Percentiles rank a stretch among this genome's conserved stretches.
phyloP scores from a whole-genome alignment of 2,329 filamentous ascomycete genomes.

The Penicillium sp. region DNA sequence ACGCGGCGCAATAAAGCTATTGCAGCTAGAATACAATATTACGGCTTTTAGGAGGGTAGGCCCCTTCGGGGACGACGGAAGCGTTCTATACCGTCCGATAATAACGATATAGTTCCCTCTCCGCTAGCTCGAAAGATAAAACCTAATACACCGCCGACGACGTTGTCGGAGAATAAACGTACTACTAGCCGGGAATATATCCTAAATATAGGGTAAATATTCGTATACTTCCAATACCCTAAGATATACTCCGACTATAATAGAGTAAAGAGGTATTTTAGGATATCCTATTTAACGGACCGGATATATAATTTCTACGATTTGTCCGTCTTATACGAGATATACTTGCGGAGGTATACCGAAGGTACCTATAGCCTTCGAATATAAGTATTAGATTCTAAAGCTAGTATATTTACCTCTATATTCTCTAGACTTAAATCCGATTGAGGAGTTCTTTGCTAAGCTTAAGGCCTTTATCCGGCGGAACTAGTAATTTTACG shows the following conservation, averaged over 20 bases:
- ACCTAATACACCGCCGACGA: neutral
- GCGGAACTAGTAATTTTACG: too few relatives aligned
- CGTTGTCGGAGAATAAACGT: neutral
- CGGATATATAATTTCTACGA: neutral
- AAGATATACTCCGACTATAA: neutral
- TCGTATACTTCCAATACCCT: neutral
- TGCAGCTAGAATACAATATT: neutral
- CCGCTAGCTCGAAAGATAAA: neutral
- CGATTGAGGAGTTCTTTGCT: too few relatives aligned
- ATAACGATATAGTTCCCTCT: neutral
- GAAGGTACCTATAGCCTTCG: slow-evolving; percentile 9
- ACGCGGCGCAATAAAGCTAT: neutral
- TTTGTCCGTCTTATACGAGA: neutral
- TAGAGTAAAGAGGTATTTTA: neutral
- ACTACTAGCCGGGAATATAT: neutral
- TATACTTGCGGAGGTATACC: neutral
- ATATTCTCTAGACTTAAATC: too few relatives aligned
- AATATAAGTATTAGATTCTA: slow-evolving; percentile 11
- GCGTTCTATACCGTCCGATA: neutral
- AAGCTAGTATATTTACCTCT: too few relatives aligned
- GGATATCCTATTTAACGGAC: neutral
- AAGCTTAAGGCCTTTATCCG: too few relatives aligned
- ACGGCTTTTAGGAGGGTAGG: neutral
- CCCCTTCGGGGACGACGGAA: neutral
- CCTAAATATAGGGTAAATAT: neutral